These are phyloP conservation scores for Fusarium nanum DNA, from an alignment of 2,329 filamentous ascomycete species.

Conservation along the genomic window DNA sequence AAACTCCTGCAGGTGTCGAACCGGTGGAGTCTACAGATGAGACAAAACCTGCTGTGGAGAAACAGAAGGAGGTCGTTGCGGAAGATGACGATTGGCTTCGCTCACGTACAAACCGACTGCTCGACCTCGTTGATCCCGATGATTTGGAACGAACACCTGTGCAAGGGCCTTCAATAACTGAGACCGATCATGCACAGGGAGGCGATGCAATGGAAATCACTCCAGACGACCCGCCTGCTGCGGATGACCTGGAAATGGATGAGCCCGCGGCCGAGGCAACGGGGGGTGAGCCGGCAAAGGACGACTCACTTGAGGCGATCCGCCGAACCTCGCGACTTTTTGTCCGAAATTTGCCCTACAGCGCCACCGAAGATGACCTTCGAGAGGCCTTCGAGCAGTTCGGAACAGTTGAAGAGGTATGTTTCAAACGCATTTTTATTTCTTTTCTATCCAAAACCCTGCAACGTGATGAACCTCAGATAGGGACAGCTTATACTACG, in stretches of 20 bases:
- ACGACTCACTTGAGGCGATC: conserved; percentile 59
- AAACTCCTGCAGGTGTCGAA: conserved; percentile 31
- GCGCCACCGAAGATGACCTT: conserved; percentile 80
- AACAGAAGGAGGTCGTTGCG: conserved; percentile 55
- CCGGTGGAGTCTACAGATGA: conserved; percentile 41
- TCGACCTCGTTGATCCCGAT: conserved; percentile 85
- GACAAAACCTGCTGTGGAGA: conserved; percentile 36
- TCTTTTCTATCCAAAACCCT: conserved; percentile 13
- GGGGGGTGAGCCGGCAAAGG: conserved; percentile 46
- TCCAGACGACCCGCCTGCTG: conserved; percentile 26
- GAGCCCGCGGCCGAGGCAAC: conserved; percentile 45
- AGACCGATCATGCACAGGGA: conserved; percentile 34
- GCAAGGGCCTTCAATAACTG: conserved; percentile 31
- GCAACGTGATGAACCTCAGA: conserved; percentile 95
- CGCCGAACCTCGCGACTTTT: conserved; percentile 83
- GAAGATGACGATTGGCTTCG: conserved; percentile 93
- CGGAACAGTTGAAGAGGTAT: conserved; percentile 88
- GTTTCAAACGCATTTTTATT: conserved; percentile 51
- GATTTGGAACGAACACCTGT: conserved; percentile 54
- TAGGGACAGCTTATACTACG: conserved; percentile 99
- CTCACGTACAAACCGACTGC: conserved; percentile 84
- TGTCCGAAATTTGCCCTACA: conserved; percentile 88
- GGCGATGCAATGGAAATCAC: conserved; percentile 29
- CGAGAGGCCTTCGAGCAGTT: conserved; percentile 76
- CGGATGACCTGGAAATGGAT: conserved; percentile 35